Conservation (phyloP, 768 basidiomycete genomes). For the Termitomyces sp. region DNA sequence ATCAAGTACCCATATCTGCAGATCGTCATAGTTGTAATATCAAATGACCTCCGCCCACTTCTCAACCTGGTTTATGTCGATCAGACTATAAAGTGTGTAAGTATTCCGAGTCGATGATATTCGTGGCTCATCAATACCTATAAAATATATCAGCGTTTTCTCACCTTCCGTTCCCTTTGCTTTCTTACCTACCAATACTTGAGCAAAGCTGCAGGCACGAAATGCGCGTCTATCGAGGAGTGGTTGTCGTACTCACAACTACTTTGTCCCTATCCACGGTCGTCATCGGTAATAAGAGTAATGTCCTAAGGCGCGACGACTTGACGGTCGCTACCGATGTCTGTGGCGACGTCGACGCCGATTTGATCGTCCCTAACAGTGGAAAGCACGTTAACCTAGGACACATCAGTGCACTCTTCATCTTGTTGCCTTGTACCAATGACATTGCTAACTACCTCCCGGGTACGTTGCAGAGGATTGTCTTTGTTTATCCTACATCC, state of each 20-base stretch:
- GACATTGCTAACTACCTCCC: not conserved
- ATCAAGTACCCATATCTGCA: not conserved
- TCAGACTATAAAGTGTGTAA: not conserved
- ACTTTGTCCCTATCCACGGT: not conserved
- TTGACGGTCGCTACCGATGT: constrained; percentile 20
- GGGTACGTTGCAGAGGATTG: constrained; percentile 29
- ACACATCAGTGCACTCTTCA: constrained; percentile 18
- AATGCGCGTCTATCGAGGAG: not conserved
- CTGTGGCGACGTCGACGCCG: constrained; percentile 31
- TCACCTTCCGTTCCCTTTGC: no score
- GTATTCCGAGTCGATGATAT: not conserved
- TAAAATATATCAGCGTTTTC: not conserved
- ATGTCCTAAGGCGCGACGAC: constrained; percentile 7
- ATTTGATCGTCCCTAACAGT: constrained; percentile 22
- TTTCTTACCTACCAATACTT: not conserved
- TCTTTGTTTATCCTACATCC: constrained; percentile 35
- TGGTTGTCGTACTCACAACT: not conserved
- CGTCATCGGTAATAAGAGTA: constrained; percentile 4
- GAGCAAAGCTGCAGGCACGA: not conserved
- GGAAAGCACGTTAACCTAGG: constrained; percentile 23
- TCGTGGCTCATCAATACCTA: not conserved
- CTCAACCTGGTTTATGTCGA: not conserved
- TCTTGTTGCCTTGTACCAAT: not conserved
- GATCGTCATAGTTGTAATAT: not conserved
- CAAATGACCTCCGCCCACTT: not conserved